Evolutionary conservation across 176 grass and related monocot species (phyloP).

Genomic region (Eragrostis nindensis): DNA sequence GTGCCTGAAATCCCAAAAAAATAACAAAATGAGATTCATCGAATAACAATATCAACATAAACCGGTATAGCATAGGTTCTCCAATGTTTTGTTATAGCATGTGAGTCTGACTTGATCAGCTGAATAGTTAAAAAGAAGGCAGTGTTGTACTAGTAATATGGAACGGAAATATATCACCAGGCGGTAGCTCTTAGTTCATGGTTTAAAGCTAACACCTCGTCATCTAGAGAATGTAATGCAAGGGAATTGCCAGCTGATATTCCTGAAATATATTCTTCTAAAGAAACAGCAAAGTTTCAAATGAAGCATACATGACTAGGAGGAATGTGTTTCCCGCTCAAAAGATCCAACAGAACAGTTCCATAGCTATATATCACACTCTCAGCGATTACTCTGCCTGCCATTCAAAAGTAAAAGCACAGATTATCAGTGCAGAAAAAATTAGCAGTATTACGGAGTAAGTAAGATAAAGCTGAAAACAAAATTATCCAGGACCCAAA

Average conservation of each 20-base stretch:
- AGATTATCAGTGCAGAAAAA: conserved; percentile 39
- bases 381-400: conserved; percentile 96
- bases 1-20: conserved; percentile 62
- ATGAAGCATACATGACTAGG: conserved; percentile 90
- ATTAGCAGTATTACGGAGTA: background rate
- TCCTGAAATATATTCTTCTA: conserved; percentile 3
- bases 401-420: conserved; percentile 48
- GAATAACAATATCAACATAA: background rate
- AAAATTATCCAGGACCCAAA: background rate
- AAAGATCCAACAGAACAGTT: conserved; percentile 97
- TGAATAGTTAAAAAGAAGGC: conserved; percentile 9
- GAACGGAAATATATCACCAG: conserved; percentile 10
- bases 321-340: conserved; percentile 99
- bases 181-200: conserved; percentile 12
- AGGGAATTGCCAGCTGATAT: conserved; percentile 2
- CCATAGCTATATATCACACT: conserved; percentile 99
- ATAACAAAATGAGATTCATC: conserved; percentile 9
- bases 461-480: background rate
- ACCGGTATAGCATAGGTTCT: conserved; percentile 14
- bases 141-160: too few species aligned
- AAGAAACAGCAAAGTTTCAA: conserved; percentile 32
- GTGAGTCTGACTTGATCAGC: background rate
- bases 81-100: background rate
- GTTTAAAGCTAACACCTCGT: conserved; percentile 8
- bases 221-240: background rate